Base-by-base conservation (phyloP, 2,329 filamentous ascomycete species). In the Xylariaceae sp. region DNA sequence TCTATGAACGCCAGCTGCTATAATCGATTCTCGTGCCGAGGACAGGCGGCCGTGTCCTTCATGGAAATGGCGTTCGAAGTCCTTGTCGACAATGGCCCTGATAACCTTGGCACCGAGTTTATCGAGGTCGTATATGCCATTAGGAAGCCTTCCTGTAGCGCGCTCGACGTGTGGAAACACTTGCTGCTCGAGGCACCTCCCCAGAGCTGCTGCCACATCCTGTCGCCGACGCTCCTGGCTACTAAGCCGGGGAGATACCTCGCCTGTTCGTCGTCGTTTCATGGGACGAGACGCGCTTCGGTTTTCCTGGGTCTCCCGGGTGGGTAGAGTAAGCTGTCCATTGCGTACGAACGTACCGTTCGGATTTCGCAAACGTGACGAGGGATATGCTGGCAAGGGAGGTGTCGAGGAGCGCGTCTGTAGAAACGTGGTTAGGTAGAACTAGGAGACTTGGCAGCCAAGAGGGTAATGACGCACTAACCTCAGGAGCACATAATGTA, bases 121-220 rank as follows among this genome's bases (percentile, higher is more conserved):
- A 23, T 63, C 59, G 3, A 64, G 39, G 36, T 68, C 58, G 50
- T 61, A 67, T 3, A 59, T 9, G 2, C 43, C 46, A 13, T 45
- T 11, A 18, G 61, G 33, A 0, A 68, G 50, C n/a, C 33, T 33
- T 13, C 39, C 35, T 1, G 61, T 46, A 0, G 58, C 64, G 2
- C 49, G 54, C n/a, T 67, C 66, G 5, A 68, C 50, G 24, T 68
- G 60, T 4, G 66, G 66, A 13, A 67, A 66, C 11, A 68, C 62
- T 42, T 68, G 66, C 1, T 6, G 16, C n/a, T 64, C 55, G 6
- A 68, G 42, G 41, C 65, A 68, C 27, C 29, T 47, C 7, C 47
- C 58, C 4, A 67, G 52, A 4, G 57, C 46, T 1, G 53, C 55
- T 8, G 46, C 44, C 0, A 59, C n/a, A 4, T 46, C 20, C 3